Evolutionary conservation across 345 rosid species (phyloP), one percentile per base, ranked within the genome.

Genomic region (Eucalyptus polybractea): DNA sequence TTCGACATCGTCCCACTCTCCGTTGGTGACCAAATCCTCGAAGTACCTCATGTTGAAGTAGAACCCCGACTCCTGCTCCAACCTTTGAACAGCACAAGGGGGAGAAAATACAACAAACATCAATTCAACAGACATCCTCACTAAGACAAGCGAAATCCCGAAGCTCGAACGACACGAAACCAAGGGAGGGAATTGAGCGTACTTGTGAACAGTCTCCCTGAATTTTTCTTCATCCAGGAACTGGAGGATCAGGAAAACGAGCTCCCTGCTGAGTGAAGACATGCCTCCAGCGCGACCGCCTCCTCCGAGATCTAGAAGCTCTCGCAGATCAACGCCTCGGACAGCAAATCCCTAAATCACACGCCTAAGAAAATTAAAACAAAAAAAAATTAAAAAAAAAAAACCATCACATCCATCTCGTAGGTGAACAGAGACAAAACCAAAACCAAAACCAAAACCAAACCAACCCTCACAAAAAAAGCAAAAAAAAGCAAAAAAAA

Each of bases 1-100:
- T 92, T 97, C 99, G 54, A 96, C 96, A 87, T 96, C 95, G 90
- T 97, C 99, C 98, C 98, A 97, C 92, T 97, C 97, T 50, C 98
- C 99, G 92, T 95, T 96, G 47, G 95, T 95, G 93, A 95, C 97
- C 96, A 95, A 92, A 51, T 97, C 99, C 93, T 97, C 99, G 90
- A 97, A 97, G 83, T 93, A 91, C 91, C 95, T 93, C 97, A 96
- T 94, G 94, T 94, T 97, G 92, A 97, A 97, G 94, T 90, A 96
- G 92, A 94, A 96, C 49, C 96, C 96, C 8, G 99, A 97, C 92
- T 97, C 99, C 92, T 96, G 95, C 94, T 97, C 99, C 97, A 97
- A 88, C 87, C 99, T 97, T 97, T 76, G 88, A 54, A 89, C 87
- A 86, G 87, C 50, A 49, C 47, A 9, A 15, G 37, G 56, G 69